phyloP scores from a whole-genome alignment of 2,329 filamentous ascomycete species.

The Pyricularia grisea region DNA sequence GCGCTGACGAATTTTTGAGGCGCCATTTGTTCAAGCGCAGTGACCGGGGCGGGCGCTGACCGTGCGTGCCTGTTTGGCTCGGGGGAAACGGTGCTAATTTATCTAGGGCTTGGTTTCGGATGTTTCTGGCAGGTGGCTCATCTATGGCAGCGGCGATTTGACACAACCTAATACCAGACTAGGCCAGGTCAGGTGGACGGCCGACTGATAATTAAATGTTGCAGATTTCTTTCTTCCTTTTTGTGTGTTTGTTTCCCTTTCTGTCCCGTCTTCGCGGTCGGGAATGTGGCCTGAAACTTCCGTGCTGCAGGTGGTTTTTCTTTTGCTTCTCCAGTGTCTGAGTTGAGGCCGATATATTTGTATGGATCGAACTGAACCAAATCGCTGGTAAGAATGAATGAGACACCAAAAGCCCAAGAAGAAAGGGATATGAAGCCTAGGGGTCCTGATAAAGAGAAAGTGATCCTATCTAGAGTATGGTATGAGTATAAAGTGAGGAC shows the following conservation, averaged over 20 bases:
- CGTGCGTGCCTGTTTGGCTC: background rate
- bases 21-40: constrained; percentile 19
- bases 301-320: background rate
- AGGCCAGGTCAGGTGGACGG: background rate
- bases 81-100: background rate
- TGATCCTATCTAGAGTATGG: background rate
- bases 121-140: background rate
- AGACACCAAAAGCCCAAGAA: background rate
- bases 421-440: background rate
- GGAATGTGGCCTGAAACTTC: background rate
- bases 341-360: background rate
- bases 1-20: constrained; percentile 29
- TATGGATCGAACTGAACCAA: background rate
- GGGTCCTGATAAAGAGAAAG: background rate
- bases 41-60: background rate
- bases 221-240: background rate
- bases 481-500: background rate
- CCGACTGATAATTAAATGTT: background rate
- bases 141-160: background rate
- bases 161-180: background rate
- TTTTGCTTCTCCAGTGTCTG: background rate
- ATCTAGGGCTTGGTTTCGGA: background rate
- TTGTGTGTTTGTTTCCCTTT: background rate
- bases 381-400: background rate
- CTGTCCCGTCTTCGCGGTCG: background rate